These are phyloP conservation scores for Scutellaria baicalensis DNA, from an alignment of 257 asterid genomes.

Conservation along the genomic window DNA sequence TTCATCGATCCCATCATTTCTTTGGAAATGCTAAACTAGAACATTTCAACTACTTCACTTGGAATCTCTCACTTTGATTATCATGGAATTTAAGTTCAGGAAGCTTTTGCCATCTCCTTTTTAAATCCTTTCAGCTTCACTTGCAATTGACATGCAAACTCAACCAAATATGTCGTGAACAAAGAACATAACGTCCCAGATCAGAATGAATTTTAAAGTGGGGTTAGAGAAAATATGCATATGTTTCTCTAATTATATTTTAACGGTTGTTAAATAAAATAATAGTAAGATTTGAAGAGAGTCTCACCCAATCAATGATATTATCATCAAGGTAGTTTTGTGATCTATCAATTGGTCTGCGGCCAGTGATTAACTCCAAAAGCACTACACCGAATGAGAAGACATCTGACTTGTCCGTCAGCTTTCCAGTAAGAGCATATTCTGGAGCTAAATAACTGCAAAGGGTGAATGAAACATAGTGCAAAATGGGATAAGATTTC, in stretches of 20 bases:
- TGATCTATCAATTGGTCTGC: slow-evolving; percentile 75
- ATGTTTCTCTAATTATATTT: not conserved
- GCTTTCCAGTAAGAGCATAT: slow-evolving; percentile 89
- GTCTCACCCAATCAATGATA: slow-evolving; percentile 85
- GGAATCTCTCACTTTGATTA: no score
- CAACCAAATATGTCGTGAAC: not conserved
- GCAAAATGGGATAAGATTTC: not conserved
- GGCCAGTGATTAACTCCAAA: slow-evolving; percentile 86
- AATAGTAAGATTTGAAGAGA: not conserved
- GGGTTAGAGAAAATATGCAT: not conserved
- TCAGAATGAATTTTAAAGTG: not conserved
- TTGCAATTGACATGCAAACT: not conserved
- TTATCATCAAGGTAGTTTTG: slow-evolving; percentile 80
- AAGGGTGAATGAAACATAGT: not conserved
- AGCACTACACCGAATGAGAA: slow-evolving; percentile 91
- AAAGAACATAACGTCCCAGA: not conserved
- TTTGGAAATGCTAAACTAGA: no score
- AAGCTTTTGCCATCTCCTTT: no score
- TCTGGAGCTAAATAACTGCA: slow-evolving; percentile 93
- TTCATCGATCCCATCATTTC: no score
- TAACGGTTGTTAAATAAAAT: not conserved
- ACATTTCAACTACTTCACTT: no score
- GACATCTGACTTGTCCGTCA: slow-evolving; percentile 80
- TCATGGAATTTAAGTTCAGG: no score
- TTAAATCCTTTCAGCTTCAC: no score